A percentile compares a stretch with the other conserved stretches of the same genome.
These are phyloP conservation scores for Kwoniella shivajii DNA, from an alignment of 1,284 basidiomycete species.

Conservation along the genomic window DNA sequence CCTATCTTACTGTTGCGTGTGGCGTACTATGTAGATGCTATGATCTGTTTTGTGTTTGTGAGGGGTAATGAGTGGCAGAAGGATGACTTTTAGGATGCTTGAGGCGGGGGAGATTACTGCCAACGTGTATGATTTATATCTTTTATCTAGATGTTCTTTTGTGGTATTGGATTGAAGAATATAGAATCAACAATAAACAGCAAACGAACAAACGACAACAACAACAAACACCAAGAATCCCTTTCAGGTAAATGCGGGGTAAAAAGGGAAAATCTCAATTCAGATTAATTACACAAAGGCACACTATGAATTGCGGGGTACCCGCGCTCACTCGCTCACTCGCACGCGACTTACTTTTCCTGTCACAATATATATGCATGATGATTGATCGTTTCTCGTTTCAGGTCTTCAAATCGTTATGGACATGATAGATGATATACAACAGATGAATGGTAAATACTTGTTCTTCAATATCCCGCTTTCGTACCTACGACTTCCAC, in stretches of 20 bases:
- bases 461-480: background rate
- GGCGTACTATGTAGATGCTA: no score
- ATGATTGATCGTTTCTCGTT: background rate
- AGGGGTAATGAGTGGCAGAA: no score
- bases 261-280: background rate
- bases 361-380: background rate
- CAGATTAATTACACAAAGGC: background rate
- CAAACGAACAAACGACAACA: background rate
- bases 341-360: conserved; percentile 6
- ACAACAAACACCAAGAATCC: background rate
- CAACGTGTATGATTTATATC: no score
- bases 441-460: background rate
- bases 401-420: conserved; percentile 1
- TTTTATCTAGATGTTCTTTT: no score
- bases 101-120: no score
- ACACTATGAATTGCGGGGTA: conserved; percentile 1
- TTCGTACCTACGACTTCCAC: background rate
- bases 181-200: background rate
- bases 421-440: background rate
- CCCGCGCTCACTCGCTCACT: background rate
- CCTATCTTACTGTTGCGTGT: no score
- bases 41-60: no score
- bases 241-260: conserved; percentile 3
- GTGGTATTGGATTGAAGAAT: background rate
- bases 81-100: no score